Evolutionary conservation across 2,329 filamentous ascomycete species (phyloP).

Genomic region (Talaromyces sp.): DNA sequence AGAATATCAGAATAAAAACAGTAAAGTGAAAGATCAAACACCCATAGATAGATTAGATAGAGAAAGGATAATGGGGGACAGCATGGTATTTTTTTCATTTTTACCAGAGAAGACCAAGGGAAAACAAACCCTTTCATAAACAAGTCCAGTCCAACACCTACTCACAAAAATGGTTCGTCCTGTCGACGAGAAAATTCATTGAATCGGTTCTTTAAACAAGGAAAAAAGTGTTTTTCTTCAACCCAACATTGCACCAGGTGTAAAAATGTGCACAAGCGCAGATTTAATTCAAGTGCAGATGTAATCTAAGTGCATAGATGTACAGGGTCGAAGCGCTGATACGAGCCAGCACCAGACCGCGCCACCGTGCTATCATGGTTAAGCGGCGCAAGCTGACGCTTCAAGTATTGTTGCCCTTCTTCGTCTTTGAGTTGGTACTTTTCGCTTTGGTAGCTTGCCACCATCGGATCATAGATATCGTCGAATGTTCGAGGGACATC

Average conservation of each 20-base stretch:
- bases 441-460: constrained; percentile 20
- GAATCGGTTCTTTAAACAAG: neutral
- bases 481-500: constrained; percentile 18
- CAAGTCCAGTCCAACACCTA: neutral
- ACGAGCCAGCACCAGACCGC: constrained; percentile 18
- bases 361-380: constrained; percentile 28
- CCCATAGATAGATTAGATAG: neutral
- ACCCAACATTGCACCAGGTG: no score
- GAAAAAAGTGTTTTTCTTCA: no score
- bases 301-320: constrained; percentile 26
- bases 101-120: neutral
- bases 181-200: neutral
- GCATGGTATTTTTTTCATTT: neutral
- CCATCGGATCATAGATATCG: constrained; percentile 27
- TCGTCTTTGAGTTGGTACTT: constrained; percentile 13
- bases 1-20: neutral
- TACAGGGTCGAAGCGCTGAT: constrained; percentile 28
- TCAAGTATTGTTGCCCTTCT: constrained; percentile 19
- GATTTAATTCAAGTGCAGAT: neutral
- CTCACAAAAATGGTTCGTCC: neutral
- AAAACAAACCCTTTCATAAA: neutral
- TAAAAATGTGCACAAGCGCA: neutral
- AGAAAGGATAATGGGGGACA: neutral
- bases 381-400: constrained; percentile 20
- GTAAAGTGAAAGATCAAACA: neutral